Base-by-base conservation (phyloP, 2,329 filamentous ascomycete species). In the Fusarium palustre region DNA sequence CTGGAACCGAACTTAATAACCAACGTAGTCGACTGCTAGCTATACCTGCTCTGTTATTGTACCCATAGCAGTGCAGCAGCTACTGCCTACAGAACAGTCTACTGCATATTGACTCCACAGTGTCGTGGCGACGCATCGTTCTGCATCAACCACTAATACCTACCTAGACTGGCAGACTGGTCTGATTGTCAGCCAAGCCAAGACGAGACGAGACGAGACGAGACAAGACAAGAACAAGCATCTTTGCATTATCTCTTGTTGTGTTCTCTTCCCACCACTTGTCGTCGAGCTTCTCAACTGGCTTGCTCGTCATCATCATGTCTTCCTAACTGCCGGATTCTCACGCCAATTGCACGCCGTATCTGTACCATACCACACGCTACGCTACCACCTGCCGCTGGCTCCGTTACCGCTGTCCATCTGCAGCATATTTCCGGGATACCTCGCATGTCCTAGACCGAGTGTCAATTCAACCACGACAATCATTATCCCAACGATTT, bases 51-150 rank as follows among this genome's bases (percentile, higher is more conserved):
- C 42, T 48, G 22, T 36, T 55, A 11, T 15, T 30, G 24, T 46
- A 46, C 12, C 28, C 13, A 20, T 46, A 20, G 33, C 33, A 50
- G 47, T 28, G 22, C 47, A 38, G 33, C n/a, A 33, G 46, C 30
- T 34, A 30, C 28, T 10, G 10, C 28, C 28, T 30, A 41, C 43
- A n/a, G 41, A 38, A 46, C 38, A 57, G 24, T 57, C 60, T 73
- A 52, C 59, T 70, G 66, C 69, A 72, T 69, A 63, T 55, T 64
- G 66, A 72, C 70, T 55, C 72, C 72, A 74, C 64, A 55, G 58
- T 55, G 60, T 73, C 68, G 71, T 72, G 65, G 65, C 65, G 67
- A 33, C 60, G 62, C 67, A 69, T 72, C 49, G 70, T 62, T 68
- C 55, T 56, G 59, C 53, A 68, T 55, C 54, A 55, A 65, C 55